Evolutionary conservation across 805 yeast genomes (phyloP), one percentile per base, ranked within the genome.

Genomic region (Ogataea wickerhamii): DNA sequence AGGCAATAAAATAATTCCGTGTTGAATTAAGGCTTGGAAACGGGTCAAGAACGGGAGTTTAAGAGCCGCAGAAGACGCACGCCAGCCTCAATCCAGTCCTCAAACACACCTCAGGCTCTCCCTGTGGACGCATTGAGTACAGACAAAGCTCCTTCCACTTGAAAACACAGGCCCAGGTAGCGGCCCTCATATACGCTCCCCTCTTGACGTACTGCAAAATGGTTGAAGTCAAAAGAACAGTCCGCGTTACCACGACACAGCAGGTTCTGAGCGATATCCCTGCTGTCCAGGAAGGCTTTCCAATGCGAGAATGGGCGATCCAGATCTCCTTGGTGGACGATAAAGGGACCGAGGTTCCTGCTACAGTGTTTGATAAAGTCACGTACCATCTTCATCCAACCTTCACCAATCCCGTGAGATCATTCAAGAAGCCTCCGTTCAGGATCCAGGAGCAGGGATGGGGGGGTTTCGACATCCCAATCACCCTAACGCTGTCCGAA

Each of bases 331-430:
- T 88, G 56, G 71, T 93, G 44, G 89, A 88, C 52, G 81, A 80
- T 43, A 76, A 78, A 41, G 96, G 96, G 14, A 75, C 80, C 41
- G 91, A 82, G 52, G 70, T 85, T 32, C 91, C 96, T 11, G 97
- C 97, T 2, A 78, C 71, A 32, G 73, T 91, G 39, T 84, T 91
- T 54, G 98, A 93, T 61, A 86, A 84, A 63, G 96, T 88, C 37
- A 88, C 95, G 4, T 91, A 91, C 62, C 82, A 87, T 51, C 73
- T 93, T 47, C 98, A 91, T 67, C 98, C 97, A 34, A 93, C 98
- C 7, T 91, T 91, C 66, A 78, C 78, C 34, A 88, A 88, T 60
- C 98, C 98, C 8, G 81, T 76, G 47, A 76, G 97, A 60, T 71
- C 82, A 10, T 61, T 87, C 57, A 86, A 84, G 55, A 81, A 80